Conservation (phyloP, 495 filamentous ascomycete species). For the Entonaema liquescens region DNA sequence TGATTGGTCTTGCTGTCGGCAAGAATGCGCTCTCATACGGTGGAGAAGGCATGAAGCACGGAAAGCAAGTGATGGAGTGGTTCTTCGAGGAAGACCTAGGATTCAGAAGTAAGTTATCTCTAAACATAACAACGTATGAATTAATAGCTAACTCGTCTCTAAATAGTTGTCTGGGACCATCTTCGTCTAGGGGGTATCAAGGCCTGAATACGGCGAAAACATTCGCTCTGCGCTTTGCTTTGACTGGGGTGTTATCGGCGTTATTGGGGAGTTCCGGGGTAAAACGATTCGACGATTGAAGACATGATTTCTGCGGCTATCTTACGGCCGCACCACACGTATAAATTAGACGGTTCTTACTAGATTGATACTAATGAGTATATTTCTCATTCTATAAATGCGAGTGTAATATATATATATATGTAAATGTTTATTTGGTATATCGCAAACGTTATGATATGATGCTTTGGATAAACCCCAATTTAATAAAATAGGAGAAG, state of each 20-base stretch:
- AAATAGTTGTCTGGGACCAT: constrained; percentile 65
- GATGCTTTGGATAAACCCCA: background rate
- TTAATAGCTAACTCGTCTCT: constrained; percentile 23
- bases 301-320: background rate
- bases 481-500: background rate
- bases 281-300: background rate
- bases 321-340: background rate
- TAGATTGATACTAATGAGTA: background rate
- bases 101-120: constrained; percentile 59
- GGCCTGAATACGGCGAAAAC: constrained; percentile 9
- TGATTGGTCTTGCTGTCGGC: constrained; percentile 73
- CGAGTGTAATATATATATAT: background rate
- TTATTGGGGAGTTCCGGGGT: background rate
- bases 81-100: constrained; percentile 75
- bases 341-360: background rate
- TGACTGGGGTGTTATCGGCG: constrained; percentile 26
- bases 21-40: constrained; percentile 70
- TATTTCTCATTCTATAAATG: background rate
- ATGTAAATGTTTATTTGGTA: background rate
- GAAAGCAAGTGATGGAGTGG: constrained; percentile 64
- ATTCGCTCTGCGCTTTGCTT: background rate
- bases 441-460: background rate
- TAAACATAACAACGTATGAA: background rate
- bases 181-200: constrained; percentile 55
- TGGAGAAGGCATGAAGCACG: constrained; percentile 59